Evolutionary conservation across 2,329 filamentous ascomycete genomes (phyloP).

Genomic region (Arthrinium phaeospermum): DNA sequence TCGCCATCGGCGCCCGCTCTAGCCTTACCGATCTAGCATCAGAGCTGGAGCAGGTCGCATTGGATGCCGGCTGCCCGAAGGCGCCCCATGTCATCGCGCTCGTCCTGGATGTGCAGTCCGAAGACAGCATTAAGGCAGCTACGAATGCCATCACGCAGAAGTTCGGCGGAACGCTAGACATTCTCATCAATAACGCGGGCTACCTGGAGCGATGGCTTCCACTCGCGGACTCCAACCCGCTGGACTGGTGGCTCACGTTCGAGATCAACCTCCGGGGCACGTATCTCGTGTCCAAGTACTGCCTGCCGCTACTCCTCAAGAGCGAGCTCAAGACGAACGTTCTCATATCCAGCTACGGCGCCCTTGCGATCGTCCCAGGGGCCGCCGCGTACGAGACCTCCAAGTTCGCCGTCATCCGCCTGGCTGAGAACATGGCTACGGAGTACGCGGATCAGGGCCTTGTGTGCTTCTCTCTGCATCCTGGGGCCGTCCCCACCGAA

Average conservation of each 20-base stretch:
- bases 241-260: constrained; percentile 46
- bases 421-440: constrained; percentile 50
- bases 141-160: constrained; percentile 29
- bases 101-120: constrained; percentile 41
- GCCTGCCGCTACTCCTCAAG: constrained; percentile 48
- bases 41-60: constrained; percentile 30
- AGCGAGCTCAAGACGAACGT: constrained; percentile 45
- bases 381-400: constrained; percentile 48
- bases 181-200: constrained; percentile 48
- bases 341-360: constrained; percentile 49
- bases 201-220: constrained; percentile 39
- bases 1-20: constrained; percentile 40
- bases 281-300: constrained; percentile 51
- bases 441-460: constrained; percentile 49
- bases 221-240: constrained; percentile 30
- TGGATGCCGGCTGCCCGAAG: neutral
- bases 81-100: constrained; percentile 39
- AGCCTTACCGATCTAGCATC: constrained; percentile 33
- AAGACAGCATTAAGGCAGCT: constrained; percentile 37
- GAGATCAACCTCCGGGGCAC: constrained; percentile 55
- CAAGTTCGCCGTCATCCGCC: constrained; percentile 50
- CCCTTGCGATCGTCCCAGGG: constrained; percentile 35
- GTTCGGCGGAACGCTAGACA: constrained; percentile 40
- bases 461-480: constrained; percentile 49
- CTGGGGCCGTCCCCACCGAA: constrained; percentile 52